Conservation (phyloP, 129 eudicot genomes). For the Centrapalus pauciflorus region DNA sequence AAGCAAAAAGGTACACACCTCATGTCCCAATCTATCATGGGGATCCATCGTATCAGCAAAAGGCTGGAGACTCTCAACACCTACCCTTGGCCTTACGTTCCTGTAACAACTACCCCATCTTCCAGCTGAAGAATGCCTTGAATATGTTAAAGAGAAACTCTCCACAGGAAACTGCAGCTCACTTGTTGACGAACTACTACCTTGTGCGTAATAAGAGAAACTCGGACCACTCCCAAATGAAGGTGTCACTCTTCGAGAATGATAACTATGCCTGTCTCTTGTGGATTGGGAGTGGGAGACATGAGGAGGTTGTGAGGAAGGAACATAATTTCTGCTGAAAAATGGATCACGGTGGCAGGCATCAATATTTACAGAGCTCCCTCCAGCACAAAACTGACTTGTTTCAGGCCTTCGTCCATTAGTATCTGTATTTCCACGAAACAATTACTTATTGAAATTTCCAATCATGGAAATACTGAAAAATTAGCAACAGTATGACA, state of each 20-base stretch:
- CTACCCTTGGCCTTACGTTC: constrained; percentile 20
- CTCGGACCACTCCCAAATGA: constrained; percentile 8
- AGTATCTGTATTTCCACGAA: constrained; percentile 22
- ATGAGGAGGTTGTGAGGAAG: constrained; percentile 25
- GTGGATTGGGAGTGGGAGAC: constrained; percentile 15
- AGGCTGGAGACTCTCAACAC: constrained; percentile 19
- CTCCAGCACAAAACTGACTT: constrained; percentile 14
- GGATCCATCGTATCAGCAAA: constrained; percentile 11
- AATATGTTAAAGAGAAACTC: constrained; percentile 12
- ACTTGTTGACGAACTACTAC: not conserved
- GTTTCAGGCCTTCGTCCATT: constrained; percentile 9
- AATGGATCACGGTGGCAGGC: not conserved
- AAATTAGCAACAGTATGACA: no score
- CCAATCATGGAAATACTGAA: not conserved
- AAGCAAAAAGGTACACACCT: constrained; percentile 24
- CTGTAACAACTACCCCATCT: constrained; percentile 22
- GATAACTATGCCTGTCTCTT: constrained; percentile 15
- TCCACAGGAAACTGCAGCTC: constrained; percentile 7
- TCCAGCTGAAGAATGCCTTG: constrained; percentile 7
- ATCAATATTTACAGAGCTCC: constrained; percentile 9
- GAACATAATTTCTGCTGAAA: constrained; percentile 12
- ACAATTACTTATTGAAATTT: not conserved
- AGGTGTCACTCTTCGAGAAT: constrained; percentile 23
- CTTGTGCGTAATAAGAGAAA: constrained; percentile 3
- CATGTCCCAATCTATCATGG: constrained; percentile 7